Evolutionary conservation across 2,329 filamentous ascomycete species (phyloP).

Genomic region (Fusarium proliferatum): DNA sequence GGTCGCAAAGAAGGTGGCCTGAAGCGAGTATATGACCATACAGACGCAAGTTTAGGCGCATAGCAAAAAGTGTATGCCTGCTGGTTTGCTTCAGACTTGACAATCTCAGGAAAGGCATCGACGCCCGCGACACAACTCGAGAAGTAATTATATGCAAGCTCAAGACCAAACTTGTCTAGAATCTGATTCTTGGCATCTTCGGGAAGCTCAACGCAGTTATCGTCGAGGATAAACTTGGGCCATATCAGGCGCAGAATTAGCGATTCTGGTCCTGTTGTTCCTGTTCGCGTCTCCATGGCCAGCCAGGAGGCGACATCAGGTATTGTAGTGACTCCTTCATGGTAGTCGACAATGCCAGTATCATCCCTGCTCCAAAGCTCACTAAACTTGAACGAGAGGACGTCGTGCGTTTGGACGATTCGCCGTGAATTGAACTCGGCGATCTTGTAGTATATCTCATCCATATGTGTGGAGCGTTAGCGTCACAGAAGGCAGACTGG

Average conservation of each 20-base stretch:
- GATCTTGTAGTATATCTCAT: conserved; percentile 49
- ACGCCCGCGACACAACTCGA: conserved; percentile 51
- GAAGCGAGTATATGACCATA: conserved; percentile 50
- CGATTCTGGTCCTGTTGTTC: conserved; percentile 24
- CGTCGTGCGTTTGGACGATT: conserved; percentile 23
- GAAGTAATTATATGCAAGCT: conserved; percentile 49
- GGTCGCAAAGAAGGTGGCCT: conserved; percentile 8
- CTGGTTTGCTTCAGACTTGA: conserved; percentile 1
- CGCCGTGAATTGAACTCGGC: conserved; percentile 40
- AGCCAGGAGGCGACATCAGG: conserved; percentile 39
- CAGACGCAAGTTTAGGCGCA: conserved; percentile 52
- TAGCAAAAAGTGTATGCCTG: conserved; percentile 51
- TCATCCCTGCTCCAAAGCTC: conserved; percentile 45
- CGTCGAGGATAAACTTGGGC: conserved; percentile 38
- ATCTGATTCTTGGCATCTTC: conserved; percentile 32
- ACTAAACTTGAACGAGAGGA: conserved; percentile 41
- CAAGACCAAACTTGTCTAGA: conserved; percentile 45
- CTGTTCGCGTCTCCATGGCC: conserved; percentile 26
- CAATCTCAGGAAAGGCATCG: conserved; percentile 38
- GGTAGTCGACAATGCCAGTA: conserved; percentile 31
- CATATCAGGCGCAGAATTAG: conserved; percentile 49
- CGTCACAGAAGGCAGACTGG: neutral
- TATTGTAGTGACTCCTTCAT: conserved; percentile 11
- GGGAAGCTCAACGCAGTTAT: conserved; percentile 43
- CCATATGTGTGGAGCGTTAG: conserved; percentile 38